Percentiles rank a stretch among this genome's conserved stretches.
phyloP scores from a whole-genome alignment of 768 basidiomycete genomes.

The Nevesoporus exiguus region DNA sequence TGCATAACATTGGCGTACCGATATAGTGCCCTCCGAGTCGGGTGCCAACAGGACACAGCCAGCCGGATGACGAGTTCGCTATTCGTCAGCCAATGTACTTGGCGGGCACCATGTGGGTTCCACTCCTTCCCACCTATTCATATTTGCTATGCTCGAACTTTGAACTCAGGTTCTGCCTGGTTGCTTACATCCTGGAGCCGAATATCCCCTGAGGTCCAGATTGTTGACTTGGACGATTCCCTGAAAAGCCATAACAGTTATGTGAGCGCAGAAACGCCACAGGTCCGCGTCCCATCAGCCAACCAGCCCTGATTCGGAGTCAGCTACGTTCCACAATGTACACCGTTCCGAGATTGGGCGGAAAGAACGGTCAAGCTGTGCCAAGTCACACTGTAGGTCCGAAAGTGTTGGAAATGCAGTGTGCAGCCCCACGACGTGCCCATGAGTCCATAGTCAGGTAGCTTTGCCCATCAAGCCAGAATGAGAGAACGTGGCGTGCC shows the following conservation, averaged over 20 bases:
- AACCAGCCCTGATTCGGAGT: background rate
- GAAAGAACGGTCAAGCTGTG: background rate
- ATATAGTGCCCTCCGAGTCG: background rate
- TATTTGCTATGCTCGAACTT: background rate
- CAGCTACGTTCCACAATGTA: background rate
- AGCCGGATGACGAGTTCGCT: background rate
- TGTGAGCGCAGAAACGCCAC: conserved; percentile 24
- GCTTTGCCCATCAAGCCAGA: conserved; percentile 9
- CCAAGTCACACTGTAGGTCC: conserved; percentile 9
- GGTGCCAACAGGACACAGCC: background rate
- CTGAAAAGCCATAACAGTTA: background rate
- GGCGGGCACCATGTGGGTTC: conserved; percentile 1
- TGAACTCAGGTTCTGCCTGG: background rate
- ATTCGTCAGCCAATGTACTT: background rate
- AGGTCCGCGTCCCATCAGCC: conserved; percentile 12
- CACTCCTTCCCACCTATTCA: background rate
- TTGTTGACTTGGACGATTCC: conserved; percentile 6
- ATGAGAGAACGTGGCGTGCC: conserved; percentile 4
- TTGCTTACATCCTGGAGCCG: conserved; percentile 4
- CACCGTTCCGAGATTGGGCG: background rate
- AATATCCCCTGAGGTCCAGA: background rate
- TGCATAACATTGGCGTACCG: no score
- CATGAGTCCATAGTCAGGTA: conserved; percentile 21
- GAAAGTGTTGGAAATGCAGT: background rate
- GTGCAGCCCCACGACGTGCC: conserved; percentile 2